Evolutionary conservation across 768 basidiomycete genomes (phyloP).

Genomic region (Tulasnella sp.): DNA sequence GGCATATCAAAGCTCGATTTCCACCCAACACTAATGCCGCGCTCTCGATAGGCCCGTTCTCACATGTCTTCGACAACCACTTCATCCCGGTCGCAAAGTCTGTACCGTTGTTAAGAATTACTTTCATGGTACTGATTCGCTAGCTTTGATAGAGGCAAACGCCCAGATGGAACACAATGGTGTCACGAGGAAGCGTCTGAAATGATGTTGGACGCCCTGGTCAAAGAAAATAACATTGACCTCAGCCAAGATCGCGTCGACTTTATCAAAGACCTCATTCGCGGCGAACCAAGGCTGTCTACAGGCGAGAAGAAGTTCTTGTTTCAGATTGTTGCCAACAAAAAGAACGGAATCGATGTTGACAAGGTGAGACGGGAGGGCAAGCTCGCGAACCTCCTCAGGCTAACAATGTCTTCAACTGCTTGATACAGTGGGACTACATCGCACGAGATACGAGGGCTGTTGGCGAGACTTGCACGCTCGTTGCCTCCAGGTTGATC

Average conservation of each 20-base stretch:
- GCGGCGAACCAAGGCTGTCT: conserved; percentile 46
- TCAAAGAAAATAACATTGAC: conserved; percentile 52
- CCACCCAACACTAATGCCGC: conserved; percentile 37
- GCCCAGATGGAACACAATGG: conserved; percentile 43
- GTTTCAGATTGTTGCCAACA: conserved; percentile 82
- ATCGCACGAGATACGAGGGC: conserved; percentile 70
- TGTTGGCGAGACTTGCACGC: conserved; percentile 58
- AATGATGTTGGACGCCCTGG: conserved; percentile 73
- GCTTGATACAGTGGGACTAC: conserved; percentile 50
- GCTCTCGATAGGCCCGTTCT: conserved; percentile 67
- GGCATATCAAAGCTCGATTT: not conserved
- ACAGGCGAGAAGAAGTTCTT: conserved; percentile 59
- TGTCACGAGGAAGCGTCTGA: conserved; percentile 74
- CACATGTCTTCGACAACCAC: conserved; percentile 72
- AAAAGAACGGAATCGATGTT: conserved; percentile 76
- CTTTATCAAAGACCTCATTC: conserved; percentile 76
- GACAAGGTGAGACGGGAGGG: conserved; percentile 58
- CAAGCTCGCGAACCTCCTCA: not conserved
- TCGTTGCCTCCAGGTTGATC: conserved; percentile 59
- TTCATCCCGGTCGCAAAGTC: conserved; percentile 69
- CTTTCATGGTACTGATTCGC: not conserved
- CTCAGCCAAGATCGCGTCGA: conserved; percentile 48
- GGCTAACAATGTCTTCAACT: not conserved
- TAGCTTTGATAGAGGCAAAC: not conserved
- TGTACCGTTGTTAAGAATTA: conserved; percentile 33